Conservation (phyloP, 2,329 filamentous ascomycete genomes). For the Ophiostoma sp. region DNA sequence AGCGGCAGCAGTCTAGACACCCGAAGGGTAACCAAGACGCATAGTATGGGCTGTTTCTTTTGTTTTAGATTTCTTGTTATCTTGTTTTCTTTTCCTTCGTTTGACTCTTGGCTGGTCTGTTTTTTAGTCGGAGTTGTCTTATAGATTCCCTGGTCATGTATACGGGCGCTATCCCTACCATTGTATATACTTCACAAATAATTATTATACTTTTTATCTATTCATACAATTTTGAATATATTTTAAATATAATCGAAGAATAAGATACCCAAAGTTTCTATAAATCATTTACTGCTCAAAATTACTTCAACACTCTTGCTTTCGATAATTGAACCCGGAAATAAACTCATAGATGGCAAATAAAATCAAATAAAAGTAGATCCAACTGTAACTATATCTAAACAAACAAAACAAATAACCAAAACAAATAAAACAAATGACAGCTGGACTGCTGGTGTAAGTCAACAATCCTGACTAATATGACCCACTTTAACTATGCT, state of each 20-base stretch:
- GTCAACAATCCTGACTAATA: conserved; percentile 10
- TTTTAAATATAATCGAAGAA: no score
- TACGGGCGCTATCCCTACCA: background rate
- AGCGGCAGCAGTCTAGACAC: background rate
- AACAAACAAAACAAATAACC: background rate
- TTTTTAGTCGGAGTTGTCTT: background rate
- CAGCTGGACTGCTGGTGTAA: background rate
- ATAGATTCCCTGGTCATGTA: background rate
- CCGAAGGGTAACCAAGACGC: background rate
- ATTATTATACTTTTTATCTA: background rate
- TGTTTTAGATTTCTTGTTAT: background rate
- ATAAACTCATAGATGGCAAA: no score
- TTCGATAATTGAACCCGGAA: no score
- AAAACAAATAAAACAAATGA: background rate
- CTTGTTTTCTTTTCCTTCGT: background rate
- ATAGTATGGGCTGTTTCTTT: background rate
- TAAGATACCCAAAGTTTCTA: no score
- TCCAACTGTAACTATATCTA: background rate
- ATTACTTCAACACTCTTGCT: no score
- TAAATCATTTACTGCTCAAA: no score
- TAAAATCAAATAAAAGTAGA: no score
- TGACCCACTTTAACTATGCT: conserved; percentile 3
- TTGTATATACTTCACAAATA: background rate
- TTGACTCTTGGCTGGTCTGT: background rate
- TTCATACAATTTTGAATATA: background rate